Percentiles rank a stretch among this genome's conserved stretches.
Conservation (phyloP, 2,329 filamentous ascomycete species). For the Leptographium radiaticola region DNA sequence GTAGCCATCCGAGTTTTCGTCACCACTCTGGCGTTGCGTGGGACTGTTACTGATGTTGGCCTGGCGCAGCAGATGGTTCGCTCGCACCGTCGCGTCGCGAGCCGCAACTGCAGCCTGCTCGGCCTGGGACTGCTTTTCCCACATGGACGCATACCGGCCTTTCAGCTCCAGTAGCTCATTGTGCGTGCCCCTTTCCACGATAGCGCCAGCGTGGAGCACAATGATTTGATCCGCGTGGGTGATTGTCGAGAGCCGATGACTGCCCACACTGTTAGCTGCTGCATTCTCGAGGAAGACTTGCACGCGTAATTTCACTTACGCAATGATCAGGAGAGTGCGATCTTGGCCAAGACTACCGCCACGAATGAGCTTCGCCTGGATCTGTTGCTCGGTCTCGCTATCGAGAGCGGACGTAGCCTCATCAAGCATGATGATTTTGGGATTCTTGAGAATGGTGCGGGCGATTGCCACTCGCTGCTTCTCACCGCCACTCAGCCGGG, state of each 20-base stretch:
- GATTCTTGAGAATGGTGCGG: conserved; percentile 54
- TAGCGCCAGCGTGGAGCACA: conserved; percentile 14
- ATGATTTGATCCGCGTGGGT: conserved; percentile 16
- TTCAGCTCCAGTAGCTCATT: conserved; percentile 56
- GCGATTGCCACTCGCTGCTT: conserved; percentile 48
- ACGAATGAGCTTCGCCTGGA: conserved; percentile 55
- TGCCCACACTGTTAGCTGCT: conserved; percentile 15
- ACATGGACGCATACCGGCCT: conserved; percentile 73
- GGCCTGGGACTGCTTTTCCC: conserved; percentile 75
- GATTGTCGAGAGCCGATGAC: conserved; percentile 60
- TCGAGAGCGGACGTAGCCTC: conserved; percentile 61
- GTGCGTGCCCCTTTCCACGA: conserved; percentile 24
- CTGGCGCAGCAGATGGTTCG: conserved; percentile 31
- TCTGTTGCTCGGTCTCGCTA: conserved; percentile 44
- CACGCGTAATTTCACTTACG: conserved; percentile 40
- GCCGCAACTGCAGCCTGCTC: conserved; percentile 55
- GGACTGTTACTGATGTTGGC: conserved; percentile 29
- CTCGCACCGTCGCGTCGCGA: conserved; percentile 26
- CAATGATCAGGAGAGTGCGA: conserved; percentile 89
- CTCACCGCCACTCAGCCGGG: conserved; percentile 46
- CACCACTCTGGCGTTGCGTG: conserved; percentile 16
- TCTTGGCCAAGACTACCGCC: conserved; percentile 55
- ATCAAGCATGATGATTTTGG: conserved; percentile 57
- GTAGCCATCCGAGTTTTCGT: conserved; percentile 32
- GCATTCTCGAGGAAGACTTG: not conserved